Evolutionary conservation across 78 protist genomes (phyloP).

Genomic region (Bigelowiella natans): DNA sequence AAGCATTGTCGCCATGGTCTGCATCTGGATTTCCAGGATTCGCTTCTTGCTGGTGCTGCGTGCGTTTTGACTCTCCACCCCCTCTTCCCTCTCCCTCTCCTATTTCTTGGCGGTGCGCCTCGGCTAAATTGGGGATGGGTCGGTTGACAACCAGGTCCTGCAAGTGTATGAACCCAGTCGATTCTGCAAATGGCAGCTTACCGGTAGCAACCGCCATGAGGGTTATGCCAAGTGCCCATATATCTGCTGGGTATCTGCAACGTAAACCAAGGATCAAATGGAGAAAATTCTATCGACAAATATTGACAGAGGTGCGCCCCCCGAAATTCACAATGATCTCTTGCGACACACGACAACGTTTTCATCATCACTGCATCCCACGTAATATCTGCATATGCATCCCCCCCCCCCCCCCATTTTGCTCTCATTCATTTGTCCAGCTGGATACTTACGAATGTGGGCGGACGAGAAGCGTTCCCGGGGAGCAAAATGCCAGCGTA

Average conservation of each 20-base stretch:
- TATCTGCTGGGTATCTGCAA: conserved; percentile 4
- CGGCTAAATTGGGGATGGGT: background rate
- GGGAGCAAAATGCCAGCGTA: background rate
- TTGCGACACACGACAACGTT: too few species aligned
- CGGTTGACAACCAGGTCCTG: background rate
- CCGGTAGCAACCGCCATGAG: background rate
- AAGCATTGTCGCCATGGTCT: too few species aligned
- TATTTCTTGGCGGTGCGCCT: background rate
- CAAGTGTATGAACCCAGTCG: background rate
- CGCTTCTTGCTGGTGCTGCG: too few species aligned
- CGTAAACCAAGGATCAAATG: too few species aligned
- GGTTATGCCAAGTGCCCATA: conserved; percentile 10
- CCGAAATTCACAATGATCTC: too few species aligned
- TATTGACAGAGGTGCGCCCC: too few species aligned
- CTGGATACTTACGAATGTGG: too few species aligned
- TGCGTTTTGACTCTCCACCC: background rate
- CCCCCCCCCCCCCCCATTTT: too few species aligned
- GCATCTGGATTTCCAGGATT: too few species aligned
- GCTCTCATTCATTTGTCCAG: too few species aligned
- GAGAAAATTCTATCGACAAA: background rate
- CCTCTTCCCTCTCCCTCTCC: background rate
- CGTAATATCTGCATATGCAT: too few species aligned
- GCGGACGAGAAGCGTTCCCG: background rate
- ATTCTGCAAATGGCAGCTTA: background rate
- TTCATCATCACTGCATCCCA: too few species aligned